Percentiles rank a stretch among this genome's conserved stretches.
Conservation (phyloP, 208 protist genomes). For the Trypanosoma grayi region DNA sequence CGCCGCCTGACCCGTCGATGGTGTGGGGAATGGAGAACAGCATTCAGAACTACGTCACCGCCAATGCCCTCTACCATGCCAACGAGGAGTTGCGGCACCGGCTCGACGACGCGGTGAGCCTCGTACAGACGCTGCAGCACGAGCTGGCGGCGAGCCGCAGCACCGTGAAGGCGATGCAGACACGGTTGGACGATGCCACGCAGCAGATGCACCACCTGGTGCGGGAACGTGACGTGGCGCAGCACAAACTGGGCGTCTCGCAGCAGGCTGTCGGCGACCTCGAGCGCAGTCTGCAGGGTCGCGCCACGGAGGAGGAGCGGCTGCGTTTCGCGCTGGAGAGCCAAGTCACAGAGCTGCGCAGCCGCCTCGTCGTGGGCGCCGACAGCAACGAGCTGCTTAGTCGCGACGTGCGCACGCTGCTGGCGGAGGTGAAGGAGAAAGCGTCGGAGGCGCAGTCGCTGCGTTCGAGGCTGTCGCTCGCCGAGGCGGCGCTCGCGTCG, state of each 20-base stretch:
- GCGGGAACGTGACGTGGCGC: slow-evolving; percentile 74
- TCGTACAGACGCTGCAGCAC: slow-evolving; percentile 68
- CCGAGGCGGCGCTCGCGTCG: slow-evolving; percentile 71
- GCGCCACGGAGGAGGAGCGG: slow-evolving; percentile 57
- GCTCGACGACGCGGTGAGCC: slow-evolving; percentile 60
- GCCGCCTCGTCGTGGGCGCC: slow-evolving; percentile 65
- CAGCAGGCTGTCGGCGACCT: slow-evolving; percentile 49
- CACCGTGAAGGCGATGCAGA: slow-evolving; percentile 35
- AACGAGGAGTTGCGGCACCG: slow-evolving; percentile 85
- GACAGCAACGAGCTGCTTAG: slow-evolving; percentile 83
- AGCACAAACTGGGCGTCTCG: slow-evolving; percentile 58
- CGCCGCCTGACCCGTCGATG: slow-evolving; percentile 79
- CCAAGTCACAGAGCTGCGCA: slow-evolving; percentile 78
- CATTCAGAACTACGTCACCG: slow-evolving; percentile 75
- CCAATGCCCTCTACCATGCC: slow-evolving; percentile 79
- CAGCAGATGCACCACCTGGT: slow-evolving; percentile 84
- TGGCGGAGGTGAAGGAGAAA: slow-evolving; percentile 63
- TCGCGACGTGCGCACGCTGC: slow-evolving; percentile 64
- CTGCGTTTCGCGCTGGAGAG: slow-evolving; percentile 63
- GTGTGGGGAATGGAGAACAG: slow-evolving; percentile 86
- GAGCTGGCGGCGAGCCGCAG: slow-evolving; percentile 59
- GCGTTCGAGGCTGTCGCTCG: slow-evolving; percentile 66
- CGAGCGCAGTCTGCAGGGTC: slow-evolving; percentile 59
- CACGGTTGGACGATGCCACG: slow-evolving; percentile 49
- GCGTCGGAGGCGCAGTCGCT: slow-evolving; percentile 56